Evolutionary conservation across 176 grass and related monocot genomes (phyloP), one percentile per base, ranked within the genome.

Genomic region (Lolium multiflorum): DNA sequence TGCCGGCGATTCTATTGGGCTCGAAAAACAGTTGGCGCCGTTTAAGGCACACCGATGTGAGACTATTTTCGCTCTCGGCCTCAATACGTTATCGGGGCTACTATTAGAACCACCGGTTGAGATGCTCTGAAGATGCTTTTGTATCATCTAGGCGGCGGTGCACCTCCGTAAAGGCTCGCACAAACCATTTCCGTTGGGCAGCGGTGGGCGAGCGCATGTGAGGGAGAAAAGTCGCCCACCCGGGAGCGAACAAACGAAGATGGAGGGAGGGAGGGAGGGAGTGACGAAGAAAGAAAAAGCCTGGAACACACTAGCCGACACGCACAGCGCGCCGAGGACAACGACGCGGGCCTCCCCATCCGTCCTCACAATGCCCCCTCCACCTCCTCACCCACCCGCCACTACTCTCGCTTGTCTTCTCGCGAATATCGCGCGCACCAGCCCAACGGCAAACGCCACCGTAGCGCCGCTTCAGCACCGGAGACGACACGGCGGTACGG

Each of bases 351-450:
- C 39, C 77, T 21, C 16, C 37, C 39, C 77, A 79, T 61, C 38
- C 31, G 13, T 4, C 66, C 66, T 15, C 64, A 35, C 28, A 68
- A 69, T 31, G 9, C 67, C 21, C 37, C 57, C 56, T 9, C 4
- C 37, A 58, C 18, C 3, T 31, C 43, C 43, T 6, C 39, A 62
- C 57, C 56, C 76, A 60, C 37, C 18, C 25, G 7, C 24, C 11
- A 72, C 20, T 41, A 24, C 20, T 78, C 54, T 60, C 76, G 54
- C 54, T 60, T 54, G 35, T 38, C 52, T 77, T 77, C 51, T 76
- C 15, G 47, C 6, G 15, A 76, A 76, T 52, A 55, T 26, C 73
- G 47, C 49, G 22, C 47, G 5, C 12, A 24, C 62, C 47, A 49
- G 0, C 49, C 11, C 49, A 11, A 0, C 50, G 14, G n/a, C n/a